Base-by-base conservation (phyloP, 805 yeast species). In the Schwanniomyces occidentalis region DNA sequence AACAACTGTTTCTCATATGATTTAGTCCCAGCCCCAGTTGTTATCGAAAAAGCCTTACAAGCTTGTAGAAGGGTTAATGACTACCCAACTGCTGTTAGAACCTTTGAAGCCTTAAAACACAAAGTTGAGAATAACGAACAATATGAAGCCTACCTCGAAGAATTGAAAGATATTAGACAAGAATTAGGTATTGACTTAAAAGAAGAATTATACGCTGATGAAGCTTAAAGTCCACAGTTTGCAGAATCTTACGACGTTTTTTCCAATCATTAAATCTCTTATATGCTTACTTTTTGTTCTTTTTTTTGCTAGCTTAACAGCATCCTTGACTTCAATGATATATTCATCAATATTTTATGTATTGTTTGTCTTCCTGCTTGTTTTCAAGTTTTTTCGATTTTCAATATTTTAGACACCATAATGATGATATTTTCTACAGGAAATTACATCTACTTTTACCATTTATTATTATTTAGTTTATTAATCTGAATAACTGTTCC, bases 31-130 rank as follows among this genome's bases (percentile, higher is more conserved):
- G 91, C 99, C 19, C 99, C 99, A 49, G 79, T 85, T 44, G 98
- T 93, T 45, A 77, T 93, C 58, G 96, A 87, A 71, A 86, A 85
- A 70, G 99, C 99, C 31, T 76, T 93, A 61, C 82, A 86, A 72
- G 99, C 99, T 30, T 90, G 97, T 54, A 90, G 99, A 82, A 87
- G 98, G 73, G 98, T 93, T 51, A 88, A 93, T 70, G 99, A 93
- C 73, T 87, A 87, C 72, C 96, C 99, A 43, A 90, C 98, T 41
- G 99, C 99, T 37, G 93, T 89, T 51, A 86, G 99, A 73, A 96
- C 95, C 38, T 93, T 93, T 56, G 99, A 91, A 76, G 98, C 95
- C 49, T 79, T 93, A 63, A 87, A 85, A 68, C 87, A 81, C 80
- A 93, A 93, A 76, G 98, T 93, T 47, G 97, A 91, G 69, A 87